Base-by-base conservation (phyloP, 306 rosid genomes). In the Gillenia trifoliata region DNA sequence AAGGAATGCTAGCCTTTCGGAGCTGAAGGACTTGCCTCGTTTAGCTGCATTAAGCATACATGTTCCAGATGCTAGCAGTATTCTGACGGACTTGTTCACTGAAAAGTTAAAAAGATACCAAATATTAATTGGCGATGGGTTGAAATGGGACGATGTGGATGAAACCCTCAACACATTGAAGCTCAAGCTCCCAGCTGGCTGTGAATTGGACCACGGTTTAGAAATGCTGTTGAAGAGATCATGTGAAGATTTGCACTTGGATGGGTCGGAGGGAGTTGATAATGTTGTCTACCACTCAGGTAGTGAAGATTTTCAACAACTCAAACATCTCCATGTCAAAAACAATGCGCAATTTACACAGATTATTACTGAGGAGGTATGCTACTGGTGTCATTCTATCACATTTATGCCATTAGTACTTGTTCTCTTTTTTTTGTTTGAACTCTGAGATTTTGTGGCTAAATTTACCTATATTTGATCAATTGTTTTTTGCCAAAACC, bases 281-380 rank as follows among this genome's bases (percentile, higher is more conserved):
- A 84, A 78, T 30, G 73, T 86, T 8, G 68, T 52, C 15, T 2
- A 3, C 17, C 77, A 74, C 62, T 62, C 87, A 38, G 79, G 66
- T 64, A 54, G 74, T 38, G 86, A 82, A 11, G 86, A 83, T 28
- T 82, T 76, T 74, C 78, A 83, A 1, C 55, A 33, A 16, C 11
- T 87, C 77, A 87, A 81, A 75, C 77, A 83, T 78, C 81, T 85
- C 29, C 77, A 47, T 12, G 76, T 89, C 28, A 59, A 78, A 71
- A 68, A 68, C 16, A 82, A 79, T 45, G 52, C 52, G 0, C 17
- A 15, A 45, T 45, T 45, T 45, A 45, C 52, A 4, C 17, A 45
- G 2, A 62, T 83, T 47, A 71, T 83, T 17, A 23, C 8, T 45
- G 52, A 15, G 2, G 17, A 45, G 52, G 52, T 45, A 45, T 17